Evolutionary conservation across 83 land plant species (phyloP), one percentile per base, ranked within the genome.

Genomic region (Diphasiastrum complanatum): DNA sequence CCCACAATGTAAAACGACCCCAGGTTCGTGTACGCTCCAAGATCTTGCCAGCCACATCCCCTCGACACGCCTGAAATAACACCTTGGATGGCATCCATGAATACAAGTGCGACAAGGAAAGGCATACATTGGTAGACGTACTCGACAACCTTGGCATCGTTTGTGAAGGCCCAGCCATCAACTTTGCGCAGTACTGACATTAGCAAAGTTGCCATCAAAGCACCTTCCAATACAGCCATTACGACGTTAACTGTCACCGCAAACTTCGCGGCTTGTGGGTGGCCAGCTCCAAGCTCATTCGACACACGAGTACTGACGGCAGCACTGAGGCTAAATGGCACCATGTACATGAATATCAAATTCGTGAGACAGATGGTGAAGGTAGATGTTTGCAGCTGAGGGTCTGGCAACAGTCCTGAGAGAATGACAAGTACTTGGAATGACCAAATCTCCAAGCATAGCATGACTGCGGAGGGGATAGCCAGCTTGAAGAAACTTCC

Each of bases 1-100:
- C 68, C 68, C 16, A 65, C 60, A 4, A 51, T 38, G 28, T 65
- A 65, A 24, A 49, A 65, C 11, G 68, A 33, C 26, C 53, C 66
- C 26, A 63, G 40, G 66, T 63, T 63, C 16, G 48, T 30, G 23
- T 24, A 29, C 11, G 66, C 66, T 23, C 50, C 66, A 47, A 31
- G 2, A 29, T 33, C 25, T 32, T 63, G 66, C 66, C 66, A 63
- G 16, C 68, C 68, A 53, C 55, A 61, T 27, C 68, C 68, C 60
- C 68, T 65, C n/a, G 68, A 61, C 23, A 65, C 68, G 31, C 66
- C 66, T 63, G 66, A 63, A 6, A 63, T 16, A 11, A 47, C 56
- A n/a, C 22, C 25, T 28, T 49, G 55, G 14, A 63, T 2, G 33
- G 45, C 47, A 47, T 63, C 66, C 23, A 63, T 16, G 22, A 47